Evolutionary conservation across 1,139 yeast genomes (phyloP), one percentile per base, ranked within the genome.

Genomic region (Saccharomyces hybrid): DNA sequence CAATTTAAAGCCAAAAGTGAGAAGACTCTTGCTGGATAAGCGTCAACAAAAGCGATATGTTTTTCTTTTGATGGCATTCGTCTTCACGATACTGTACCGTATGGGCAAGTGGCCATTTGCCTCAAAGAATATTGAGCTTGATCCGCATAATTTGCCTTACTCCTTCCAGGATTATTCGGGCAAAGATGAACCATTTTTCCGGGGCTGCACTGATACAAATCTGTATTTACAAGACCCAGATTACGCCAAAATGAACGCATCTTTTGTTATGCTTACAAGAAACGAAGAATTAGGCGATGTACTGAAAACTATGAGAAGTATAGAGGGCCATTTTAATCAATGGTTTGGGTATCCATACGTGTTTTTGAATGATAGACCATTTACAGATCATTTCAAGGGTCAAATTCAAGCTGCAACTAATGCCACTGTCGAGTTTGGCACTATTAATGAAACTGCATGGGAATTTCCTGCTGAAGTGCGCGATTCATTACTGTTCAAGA

Each of bases 291-390:
- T 87, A 1, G 76, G 78, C 5, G 91, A 84, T 5, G 95, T 87
- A 2, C 64, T 86, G 4, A 74, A 77, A 54, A 83, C 91, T 4
- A 83, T 89, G 79, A 72, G 75, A 28, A 82, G 90, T 1, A 68
- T 90, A 51, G 97, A 90, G 67, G 76, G 88, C 44, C 91, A 86
- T 62, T 90, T 88, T 71, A 90, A 90, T 67, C 87, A 88, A 60
- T 86, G 95, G 90, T 90, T 77, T 68, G 78, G 84, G 62, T 90
- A 90, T 67, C 97, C 96, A 0, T 90, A 93, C 84, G 84, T 87
- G 3, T 87, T 90, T 61, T 70, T 90, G 48, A 90, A 89, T 67
- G 88, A 90, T 66, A 86, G 80, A 57, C 83, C 81, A 26, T 89
- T 90, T 63, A 75, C 78, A 13, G 78, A 78, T 1, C 79, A 81